These are phyloP conservation scores for Orbilia blumenaviensis DNA, from an alignment of 2,329 filamentous ascomycete genomes.

Conservation along the genomic window DNA sequence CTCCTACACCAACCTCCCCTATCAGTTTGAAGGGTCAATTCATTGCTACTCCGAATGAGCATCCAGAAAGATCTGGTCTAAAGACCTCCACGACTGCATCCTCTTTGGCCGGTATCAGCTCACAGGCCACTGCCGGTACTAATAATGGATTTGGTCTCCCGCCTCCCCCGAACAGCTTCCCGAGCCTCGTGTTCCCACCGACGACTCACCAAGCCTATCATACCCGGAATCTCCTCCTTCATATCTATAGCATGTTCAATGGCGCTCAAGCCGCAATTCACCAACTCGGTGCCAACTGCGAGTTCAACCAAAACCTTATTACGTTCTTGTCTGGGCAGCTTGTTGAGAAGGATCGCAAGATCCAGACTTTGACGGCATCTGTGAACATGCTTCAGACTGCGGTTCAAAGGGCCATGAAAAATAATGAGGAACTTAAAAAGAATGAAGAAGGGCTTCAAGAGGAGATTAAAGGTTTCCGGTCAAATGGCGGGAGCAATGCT, in stretches of 20 bases:
- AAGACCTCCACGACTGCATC: constrained; percentile 41
- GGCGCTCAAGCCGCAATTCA: constrained; percentile 50
- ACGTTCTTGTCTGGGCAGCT: constrained; percentile 49
- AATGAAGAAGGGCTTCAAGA: constrained; percentile 40
- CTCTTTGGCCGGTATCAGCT: constrained; percentile 19
- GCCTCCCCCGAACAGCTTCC: constrained; percentile 27
- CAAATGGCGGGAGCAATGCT: constrained; percentile 7
- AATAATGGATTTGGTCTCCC: neutral
- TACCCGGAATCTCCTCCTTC: constrained; percentile 47
- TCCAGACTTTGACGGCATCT: constrained; percentile 49
- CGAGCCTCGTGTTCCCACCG: constrained; percentile 46
- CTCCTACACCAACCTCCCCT: constrained; percentile 33
- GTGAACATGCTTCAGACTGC: constrained; percentile 52
- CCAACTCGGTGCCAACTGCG: constrained; percentile 50
- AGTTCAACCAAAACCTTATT: constrained; percentile 53
- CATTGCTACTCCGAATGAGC: constrained; percentile 17
- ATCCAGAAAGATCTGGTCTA: constrained; percentile 18
- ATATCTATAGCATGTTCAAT: constrained; percentile 53
- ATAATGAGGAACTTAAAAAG: constrained; percentile 51
- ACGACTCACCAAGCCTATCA: constrained; percentile 48
- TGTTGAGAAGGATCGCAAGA: constrained; percentile 50
- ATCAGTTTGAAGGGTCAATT: constrained; percentile 35
- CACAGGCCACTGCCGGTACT: neutral
- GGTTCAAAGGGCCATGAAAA: constrained; percentile 51
- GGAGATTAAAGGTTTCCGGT: constrained; percentile 42